A percentile compares a stretch with the other conserved stretches of the same genome.
phyloP scores from a whole-genome alignment of 257 asterid genomes.

The Solanum acaule region DNA sequence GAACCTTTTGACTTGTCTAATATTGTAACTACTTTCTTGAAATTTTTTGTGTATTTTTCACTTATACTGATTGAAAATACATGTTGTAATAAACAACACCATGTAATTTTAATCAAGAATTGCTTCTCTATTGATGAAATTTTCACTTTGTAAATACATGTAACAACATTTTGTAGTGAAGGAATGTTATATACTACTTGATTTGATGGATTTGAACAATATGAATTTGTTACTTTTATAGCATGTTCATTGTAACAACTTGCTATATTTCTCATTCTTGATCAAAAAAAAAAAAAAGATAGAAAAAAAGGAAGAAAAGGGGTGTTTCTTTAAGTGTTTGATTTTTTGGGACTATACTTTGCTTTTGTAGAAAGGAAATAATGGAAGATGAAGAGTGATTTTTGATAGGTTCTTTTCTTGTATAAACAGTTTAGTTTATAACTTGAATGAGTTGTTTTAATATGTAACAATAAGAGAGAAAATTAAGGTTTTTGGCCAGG shows the following conservation, averaged over 20 bases:
- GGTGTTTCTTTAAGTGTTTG: neutral
- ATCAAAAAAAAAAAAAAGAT: neutral
- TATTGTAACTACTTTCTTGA: neutral
- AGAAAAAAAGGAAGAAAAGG: neutral
- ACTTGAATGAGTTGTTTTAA: neutral
- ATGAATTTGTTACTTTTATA: slow-evolving; percentile 58
- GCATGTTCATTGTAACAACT: slow-evolving; percentile 69
- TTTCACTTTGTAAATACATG: slow-evolving; percentile 46
- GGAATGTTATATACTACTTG: slow-evolving; percentile 18
- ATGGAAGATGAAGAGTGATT: neutral
- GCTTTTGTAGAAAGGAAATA: slow-evolving; percentile 31
- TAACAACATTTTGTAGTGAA: slow-evolving; percentile 34
- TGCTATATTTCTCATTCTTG: slow-evolving; percentile 57
- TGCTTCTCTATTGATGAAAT: slow-evolving; percentile 22
- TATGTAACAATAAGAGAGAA: neutral
- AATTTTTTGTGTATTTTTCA: slow-evolving; percentile 27
- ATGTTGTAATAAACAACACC: slow-evolving; percentile 28
- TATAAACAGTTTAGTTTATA: neutral
- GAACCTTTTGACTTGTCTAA: slow-evolving; percentile 25
- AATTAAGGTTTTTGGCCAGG: neutral
- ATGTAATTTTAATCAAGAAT: slow-evolving; percentile 37
- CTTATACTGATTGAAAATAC: slow-evolving; percentile 35
- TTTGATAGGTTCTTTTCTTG: slow-evolving; percentile 2
- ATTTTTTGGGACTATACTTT: slow-evolving; percentile 13
- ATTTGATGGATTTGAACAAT: slow-evolving; percentile 47